phyloP scores from a whole-genome alignment of 2,329 filamentous ascomycete species.

The Sporothrix variecibatus region DNA sequence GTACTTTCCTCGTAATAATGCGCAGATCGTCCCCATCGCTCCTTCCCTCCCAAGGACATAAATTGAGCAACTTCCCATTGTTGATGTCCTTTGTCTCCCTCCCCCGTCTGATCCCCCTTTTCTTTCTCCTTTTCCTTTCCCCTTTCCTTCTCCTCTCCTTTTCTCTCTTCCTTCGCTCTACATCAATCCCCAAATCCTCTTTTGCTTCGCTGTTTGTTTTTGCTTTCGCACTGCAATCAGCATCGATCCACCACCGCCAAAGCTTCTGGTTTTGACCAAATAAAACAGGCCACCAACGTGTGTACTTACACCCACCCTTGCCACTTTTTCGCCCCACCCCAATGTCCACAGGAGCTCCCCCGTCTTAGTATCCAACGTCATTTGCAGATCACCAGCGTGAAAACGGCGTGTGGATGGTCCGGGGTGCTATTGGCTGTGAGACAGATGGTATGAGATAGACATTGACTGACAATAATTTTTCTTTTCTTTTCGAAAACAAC shows the following conservation, averaged over 20 bases:
- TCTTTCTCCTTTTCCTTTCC: slow-evolving; percentile 35
- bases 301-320: slow-evolving; percentile 11
- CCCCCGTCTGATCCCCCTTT: slow-evolving; percentile 37
- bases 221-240: background rate
- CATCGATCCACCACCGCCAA: background rate
- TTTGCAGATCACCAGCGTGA: background rate
- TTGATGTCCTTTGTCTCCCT: slow-evolving; percentile 26
- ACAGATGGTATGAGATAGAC: background rate
- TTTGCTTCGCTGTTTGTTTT: background rate
- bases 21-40: background rate
- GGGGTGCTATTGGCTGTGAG: background rate
- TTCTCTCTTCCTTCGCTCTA: slow-evolving; percentile 17
- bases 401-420: background rate
- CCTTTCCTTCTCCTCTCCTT: background rate
- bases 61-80: background rate
- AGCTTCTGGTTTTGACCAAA: background rate
- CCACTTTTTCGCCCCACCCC: slow-evolving; percentile 35
- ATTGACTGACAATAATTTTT: background rate
- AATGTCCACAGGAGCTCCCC: slow-evolving; percentile 32
- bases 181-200: slow-evolving; percentile 32
- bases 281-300: slow-evolving; percentile 16
- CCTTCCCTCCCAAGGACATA: slow-evolving; percentile 9
- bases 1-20: background rate
- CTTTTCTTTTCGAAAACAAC: background rate
- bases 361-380: background rate